Evolutionary conservation across 1,284 basidiomycete genomes (phyloP), one percentile per base, ranked within the genome.

Genomic region (Fomitopsis palustris): DNA sequence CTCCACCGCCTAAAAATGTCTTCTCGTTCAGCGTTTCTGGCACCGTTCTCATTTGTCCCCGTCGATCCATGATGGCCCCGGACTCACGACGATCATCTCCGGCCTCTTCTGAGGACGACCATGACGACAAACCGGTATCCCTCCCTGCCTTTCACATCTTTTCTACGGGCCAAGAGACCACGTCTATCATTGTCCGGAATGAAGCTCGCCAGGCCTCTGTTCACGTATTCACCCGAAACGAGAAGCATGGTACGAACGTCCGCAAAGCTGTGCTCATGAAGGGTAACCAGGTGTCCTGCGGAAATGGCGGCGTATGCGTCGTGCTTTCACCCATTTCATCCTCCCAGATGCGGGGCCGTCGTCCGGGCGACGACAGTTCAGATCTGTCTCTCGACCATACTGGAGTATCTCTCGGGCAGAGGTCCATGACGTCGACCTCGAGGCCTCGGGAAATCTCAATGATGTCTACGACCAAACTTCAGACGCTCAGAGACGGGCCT

Each of bases 121-220:
- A 61, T 21, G 78, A 79, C 58, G 69, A 74, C 8, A 77, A 80
- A 31, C 78, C 83, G 10, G 73, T 89, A 54, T 72, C 81, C 35
- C 68, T 91, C 17, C 89, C 90, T 1, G 78, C 80, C n/a, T 89
- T 91, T 67, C 83, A 80, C 9, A 79, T 91, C 16, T 78, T 88
- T 29, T 81, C 84, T 8, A 81, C 86, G 4, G 85, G 90, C 64
- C 72, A 75, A 12, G 87, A 90, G 69, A 74, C 77, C 17, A 79
- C 80, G 14, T 76, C 81, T 5, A 83, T 80, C 29, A 74, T 79
- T 17, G 73, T 90, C 52, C 80, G 80, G 27, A 88, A 88, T 66
- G 84, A 85, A 60, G 74, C 80, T 3, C 78, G 81, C 19, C 74
- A 72, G 23, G 67, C 75, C 10, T 75, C 70, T 12, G 73, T 91